Base-by-base conservation (phyloP, 1,284 basidiomycete genomes). In the Moesziomyces antarcticus region DNA sequence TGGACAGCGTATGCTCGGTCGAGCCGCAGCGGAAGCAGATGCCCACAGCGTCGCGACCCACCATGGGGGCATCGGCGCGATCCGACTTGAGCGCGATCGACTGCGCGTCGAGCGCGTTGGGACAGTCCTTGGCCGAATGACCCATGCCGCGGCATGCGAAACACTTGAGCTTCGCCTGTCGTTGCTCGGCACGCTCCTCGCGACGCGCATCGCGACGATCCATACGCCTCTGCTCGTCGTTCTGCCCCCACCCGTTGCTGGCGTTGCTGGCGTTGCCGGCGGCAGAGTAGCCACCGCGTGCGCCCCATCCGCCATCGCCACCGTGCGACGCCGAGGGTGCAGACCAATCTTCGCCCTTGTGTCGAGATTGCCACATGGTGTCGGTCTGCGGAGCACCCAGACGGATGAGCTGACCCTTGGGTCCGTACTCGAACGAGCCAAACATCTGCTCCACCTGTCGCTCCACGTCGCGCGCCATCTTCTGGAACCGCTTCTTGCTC, bases 111-210 rank as follows among this genome's bases (percentile, higher is more conserved):
- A 79, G 63, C 6, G 62, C 64, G 54, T 81, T 70, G 1, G 79
- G 92, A 82, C 94, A 97, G 63, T 94, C 89, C 80, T 88, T 90
- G 3, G 94, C 94, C 0, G 91, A 87, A 81, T 97, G 94, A 0
- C 94, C 94, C 68, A 88, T 89, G 77, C 90, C 88, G 56, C 94
- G 89, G 85, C 94, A 97, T 1, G 92, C 92, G 83, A 93, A 96
- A 82, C 94, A 97, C 9, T 89, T 90, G 4, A 90, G 93, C 4
- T 86, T 85, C 21, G 87, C 84, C 10, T 87, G 81, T 47, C 90
- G 88, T 55, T 91, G 89, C 7, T 89, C 84, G 51, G 89, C 89
- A 30, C 94, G 89, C 73, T 89, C 88, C 54, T 90, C 80, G 16
- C 93, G 81, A 92, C 92, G 3, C 89, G 89, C 45, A 84, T 85